Base-by-base conservation (phyloP, 225 moss, liverwort and hornwort genomes). In the Lunularia cruciata region DNA sequence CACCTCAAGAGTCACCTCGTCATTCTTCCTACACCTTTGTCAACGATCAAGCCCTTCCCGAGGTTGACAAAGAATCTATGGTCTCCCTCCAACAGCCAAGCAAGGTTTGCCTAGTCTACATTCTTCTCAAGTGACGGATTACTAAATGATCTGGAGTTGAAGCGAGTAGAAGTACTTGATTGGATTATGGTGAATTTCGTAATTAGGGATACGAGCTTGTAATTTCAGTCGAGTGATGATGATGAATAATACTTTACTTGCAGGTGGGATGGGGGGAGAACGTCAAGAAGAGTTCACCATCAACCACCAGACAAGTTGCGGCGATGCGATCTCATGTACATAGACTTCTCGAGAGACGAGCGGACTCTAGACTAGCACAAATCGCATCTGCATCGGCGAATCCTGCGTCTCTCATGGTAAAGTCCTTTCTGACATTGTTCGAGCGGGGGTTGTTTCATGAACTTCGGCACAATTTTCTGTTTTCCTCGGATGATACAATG, bases 261-360 rank as follows among this genome's bases (percentile, higher is more conserved):
- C 78, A 84, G 86, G 27, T 58, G 25, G 77, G 75, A 60, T 69
- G 76, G 11, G 77, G 77, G 81, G 81, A 77, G 30, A 70, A 18
- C 70, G 20, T 76, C 75, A 78, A 86, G 85, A 67, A 75, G 77
- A 76, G 70, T 78, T 65, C 83, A 12, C 60, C 71, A 25, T 67
- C 82, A 28, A 82, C 77, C 65, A 77, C 66, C 66, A 87, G 87
- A 78, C 96, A 92, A 76, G 86, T 85, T 72, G 89, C 90, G 35
- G 85, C 89, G 14, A 89, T 84, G 81, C 87, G 89, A 72, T 81
- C 92, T 60, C 89, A 92, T 81, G 83, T 77, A 30, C 88, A 81
- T 59, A 88, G 86, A 63, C 85, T 95, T 77, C 74, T 89, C 68
- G 87, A 86, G 82, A 92, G 80, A 61, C 75, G 86, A 34, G 82